A percentile compares a stretch with the other conserved stretches of the same genome.
phyloP scores from a whole-genome alignment of 1,284 basidiomycete species.

The Ceratobasidium theobromae region DNA sequence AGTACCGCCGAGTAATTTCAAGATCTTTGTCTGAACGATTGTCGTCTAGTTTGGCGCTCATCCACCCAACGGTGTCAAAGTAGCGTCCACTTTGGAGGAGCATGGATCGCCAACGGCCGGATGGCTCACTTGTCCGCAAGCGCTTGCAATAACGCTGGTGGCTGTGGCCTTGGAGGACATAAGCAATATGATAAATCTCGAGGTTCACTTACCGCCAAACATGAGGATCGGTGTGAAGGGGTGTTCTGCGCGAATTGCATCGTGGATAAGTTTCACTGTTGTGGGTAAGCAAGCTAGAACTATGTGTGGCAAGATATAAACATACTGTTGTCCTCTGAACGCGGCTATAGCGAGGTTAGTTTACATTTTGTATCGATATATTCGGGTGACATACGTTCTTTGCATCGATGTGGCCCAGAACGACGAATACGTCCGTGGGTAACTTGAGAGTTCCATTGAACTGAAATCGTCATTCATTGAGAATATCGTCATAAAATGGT shows the following conservation, averaged over 20 bases:
- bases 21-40: not conserved
- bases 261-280: not conserved
- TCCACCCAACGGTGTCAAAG: constrained; percentile 23
- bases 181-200: not conserved
- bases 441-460: too few species aligned
- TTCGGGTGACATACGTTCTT: not conserved
- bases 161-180: not conserved
- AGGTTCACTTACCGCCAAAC: not conserved
- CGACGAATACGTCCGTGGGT: not conserved
- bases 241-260: constrained; percentile 5
- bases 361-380: too few species aligned
- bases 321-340: not conserved
- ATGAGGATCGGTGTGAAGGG: constrained; percentile 3
- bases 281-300: not conserved
- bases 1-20: not conserved
- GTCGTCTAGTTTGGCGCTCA: not conserved
- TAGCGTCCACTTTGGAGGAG: constrained; percentile 14
- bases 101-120: constrained; percentile 8
- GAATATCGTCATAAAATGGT: too few species aligned
- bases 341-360: too few species aligned
- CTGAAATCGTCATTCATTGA: too few species aligned
- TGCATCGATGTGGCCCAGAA: not conserved
- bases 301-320: not conserved
- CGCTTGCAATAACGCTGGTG: not conserved
- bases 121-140: not conserved